Evolutionary conservation across 1,284 basidiomycete genomes (phyloP), one percentile per base, ranked within the genome.

Genomic region (Naganishia liquefaciens): DNA sequence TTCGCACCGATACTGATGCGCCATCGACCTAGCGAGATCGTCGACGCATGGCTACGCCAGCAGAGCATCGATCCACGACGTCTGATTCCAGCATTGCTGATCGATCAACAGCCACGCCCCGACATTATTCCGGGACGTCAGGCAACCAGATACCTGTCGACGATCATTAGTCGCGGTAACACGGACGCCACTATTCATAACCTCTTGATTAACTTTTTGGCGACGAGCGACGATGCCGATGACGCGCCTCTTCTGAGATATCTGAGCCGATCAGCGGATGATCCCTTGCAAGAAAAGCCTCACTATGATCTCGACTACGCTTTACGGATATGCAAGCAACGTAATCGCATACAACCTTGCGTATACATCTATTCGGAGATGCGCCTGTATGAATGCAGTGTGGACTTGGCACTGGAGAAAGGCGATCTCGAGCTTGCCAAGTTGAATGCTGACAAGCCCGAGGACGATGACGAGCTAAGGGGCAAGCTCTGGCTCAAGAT

Each of bases 401-500:
- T 99, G 23, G 93, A 98, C 76, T 83, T 99, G 42, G 96, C 96
- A 0, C 82, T 99, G 44, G 87, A 91, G 76, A 92, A 92, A 75
- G 93, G 92, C 11, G 93, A 98, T 73, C 76, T 97, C 62, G 93
- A 96, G 70, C 80, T 97, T 33, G 94, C 94, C 10, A 95, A 92
- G 79, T 85, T 89, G 68, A 93, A 95, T 73, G 94, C 94, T 3
- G 91, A 97, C 74, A 89, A 89, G 83, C 91, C 92, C 3, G 90
- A 91, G 70, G 92, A 93, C 65, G 93, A 97, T 73, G 85, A 86
- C 64, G 85, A 86, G 47, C 77, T 98, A 67, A 82, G 90, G 69
- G 97, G 95, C 82, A 94, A 95, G 78, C 82, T 99, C 49, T 99
- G 96, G 96, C 82, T 99, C 65, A 96, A 95, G 82, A 93, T 98